A percentile compares a stretch with the other conserved stretches of the same genome.
Conservation (phyloP, 345 rosid species). For the Reutealis trisperma region DNA sequence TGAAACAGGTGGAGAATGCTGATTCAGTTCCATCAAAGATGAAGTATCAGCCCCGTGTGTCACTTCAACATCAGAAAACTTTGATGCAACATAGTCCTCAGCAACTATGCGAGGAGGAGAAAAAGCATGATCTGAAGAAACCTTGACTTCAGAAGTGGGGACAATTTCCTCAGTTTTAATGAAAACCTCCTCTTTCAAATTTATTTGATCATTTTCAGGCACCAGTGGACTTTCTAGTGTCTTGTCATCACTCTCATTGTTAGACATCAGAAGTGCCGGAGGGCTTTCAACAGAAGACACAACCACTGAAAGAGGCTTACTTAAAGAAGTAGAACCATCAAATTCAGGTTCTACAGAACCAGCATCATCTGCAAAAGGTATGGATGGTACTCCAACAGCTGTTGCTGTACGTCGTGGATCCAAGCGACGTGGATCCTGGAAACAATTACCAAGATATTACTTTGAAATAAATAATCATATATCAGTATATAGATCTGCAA, state of each 20-base stretch:
- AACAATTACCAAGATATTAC: slow-evolving; percentile 29
- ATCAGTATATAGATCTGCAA: neutral
- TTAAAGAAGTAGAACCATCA: slow-evolving; percentile 49
- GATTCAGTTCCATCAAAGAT: slow-evolving; percentile 51
- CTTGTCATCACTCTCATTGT: slow-evolving; percentile 45
- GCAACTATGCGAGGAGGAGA: slow-evolving; percentile 52
- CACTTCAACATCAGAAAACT: slow-evolving; percentile 46
- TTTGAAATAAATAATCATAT: slow-evolving; percentile 9
- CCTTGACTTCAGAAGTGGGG: slow-evolving; percentile 41
- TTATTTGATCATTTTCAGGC: slow-evolving; percentile 45
- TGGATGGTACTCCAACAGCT: slow-evolving; percentile 45
- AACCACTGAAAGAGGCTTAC: slow-evolving; percentile 45
- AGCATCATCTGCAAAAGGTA: slow-evolving; percentile 48
- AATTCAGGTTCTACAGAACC: slow-evolving; percentile 43
- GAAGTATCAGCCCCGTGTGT: slow-evolving; percentile 42
- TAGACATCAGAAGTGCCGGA: slow-evolving; percentile 34
- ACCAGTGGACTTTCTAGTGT: slow-evolving; percentile 42
- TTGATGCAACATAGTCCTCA: slow-evolving; percentile 44
- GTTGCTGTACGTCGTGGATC: slow-evolving; percentile 77
- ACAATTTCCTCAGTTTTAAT: slow-evolving; percentile 44
- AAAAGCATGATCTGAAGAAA: slow-evolving; percentile 45
- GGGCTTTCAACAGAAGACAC: slow-evolving; percentile 42
- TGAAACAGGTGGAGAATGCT: slow-evolving; percentile 45
- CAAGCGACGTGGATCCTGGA: slow-evolving; percentile 97
- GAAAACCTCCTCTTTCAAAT: slow-evolving; percentile 46